These are phyloP conservation scores for Prunus davidiana DNA, from an alignment of 306 rosid species.

Conservation along the genomic window DNA sequence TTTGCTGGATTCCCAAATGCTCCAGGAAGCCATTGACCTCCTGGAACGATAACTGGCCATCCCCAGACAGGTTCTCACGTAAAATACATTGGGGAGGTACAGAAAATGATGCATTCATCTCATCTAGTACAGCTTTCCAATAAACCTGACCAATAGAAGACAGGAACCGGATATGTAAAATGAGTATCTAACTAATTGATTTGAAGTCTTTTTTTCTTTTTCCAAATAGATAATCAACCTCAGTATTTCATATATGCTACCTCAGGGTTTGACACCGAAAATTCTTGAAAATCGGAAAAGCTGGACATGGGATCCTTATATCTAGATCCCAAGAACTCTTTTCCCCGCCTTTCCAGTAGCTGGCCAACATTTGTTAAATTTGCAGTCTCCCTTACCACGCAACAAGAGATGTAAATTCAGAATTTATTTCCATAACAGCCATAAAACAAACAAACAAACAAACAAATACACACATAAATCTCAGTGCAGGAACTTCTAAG, in stretches of 20 bases:
- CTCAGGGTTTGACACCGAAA: constrained; percentile 85
- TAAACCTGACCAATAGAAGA: constrained; percentile 50
- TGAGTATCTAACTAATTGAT: background rate
- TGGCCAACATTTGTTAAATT: constrained; percentile 61
- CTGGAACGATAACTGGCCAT: constrained; percentile 41
- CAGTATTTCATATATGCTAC: constrained; percentile 25
- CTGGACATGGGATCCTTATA: constrained; percentile 82
- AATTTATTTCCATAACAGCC: constrained; percentile 3
- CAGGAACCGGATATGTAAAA: constrained; percentile 12
- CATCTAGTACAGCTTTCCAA: constrained; percentile 73
- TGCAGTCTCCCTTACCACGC: constrained; percentile 52
- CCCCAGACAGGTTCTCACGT: constrained; percentile 37
- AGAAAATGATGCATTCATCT: constrained; percentile 61
- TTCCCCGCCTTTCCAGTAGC: constrained; percentile 68
- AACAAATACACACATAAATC: background rate
- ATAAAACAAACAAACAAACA: no score
- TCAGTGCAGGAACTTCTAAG: background rate
- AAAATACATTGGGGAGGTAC: constrained; percentile 70
- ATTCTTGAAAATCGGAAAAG: constrained; percentile 70
- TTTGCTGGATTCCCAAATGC: constrained; percentile 77
- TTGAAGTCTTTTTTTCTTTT: background rate
- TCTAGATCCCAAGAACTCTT: constrained; percentile 64
- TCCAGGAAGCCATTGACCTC: constrained; percentile 91
- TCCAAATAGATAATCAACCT: background rate
- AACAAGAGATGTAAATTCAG: constrained; percentile 14